A percentile compares a stretch with the other conserved stretches of the same genome.
These are phyloP conservation scores for Fraxinus sp. DNA, from an alignment of 305 asterid species.

Conservation along the genomic window DNA sequence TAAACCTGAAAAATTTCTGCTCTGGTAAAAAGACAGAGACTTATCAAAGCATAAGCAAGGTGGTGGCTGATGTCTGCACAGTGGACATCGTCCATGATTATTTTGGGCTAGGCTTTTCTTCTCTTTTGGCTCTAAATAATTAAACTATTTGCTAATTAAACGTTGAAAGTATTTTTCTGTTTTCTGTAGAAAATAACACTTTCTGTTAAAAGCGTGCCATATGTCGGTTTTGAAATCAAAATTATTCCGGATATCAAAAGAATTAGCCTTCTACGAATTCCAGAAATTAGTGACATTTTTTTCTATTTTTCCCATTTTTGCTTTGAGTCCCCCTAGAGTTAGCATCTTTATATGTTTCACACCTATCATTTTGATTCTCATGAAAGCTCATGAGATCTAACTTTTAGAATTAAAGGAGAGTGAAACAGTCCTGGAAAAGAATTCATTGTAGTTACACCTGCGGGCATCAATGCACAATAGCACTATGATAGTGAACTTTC, in stretches of 20 bases:
- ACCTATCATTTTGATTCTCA: background rate
- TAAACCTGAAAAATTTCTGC: background rate
- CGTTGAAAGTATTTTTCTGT: background rate
- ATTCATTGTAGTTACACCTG: background rate
- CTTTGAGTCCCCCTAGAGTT: background rate
- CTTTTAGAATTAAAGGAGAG: background rate
- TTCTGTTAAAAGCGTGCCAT: background rate
- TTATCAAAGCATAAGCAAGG: background rate
- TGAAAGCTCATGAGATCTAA: background rate
- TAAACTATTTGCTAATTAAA: background rate
- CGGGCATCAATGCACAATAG: background rate
- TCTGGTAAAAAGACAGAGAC: background rate
- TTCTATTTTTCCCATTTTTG: background rate
- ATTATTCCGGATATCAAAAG: background rate
- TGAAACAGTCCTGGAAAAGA: background rate
- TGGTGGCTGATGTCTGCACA: background rate
- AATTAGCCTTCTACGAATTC: background rate
- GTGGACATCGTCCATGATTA: background rate
- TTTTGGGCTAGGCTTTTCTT: background rate
- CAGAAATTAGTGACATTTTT: background rate
- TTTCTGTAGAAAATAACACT: background rate
- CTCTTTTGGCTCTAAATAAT: background rate
- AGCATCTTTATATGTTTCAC: background rate
- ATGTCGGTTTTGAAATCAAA: background rate
- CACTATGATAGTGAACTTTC: background rate